Conservation (phyloP, 768 basidiomycete species). For the Kwoniella shandongensis region DNA sequence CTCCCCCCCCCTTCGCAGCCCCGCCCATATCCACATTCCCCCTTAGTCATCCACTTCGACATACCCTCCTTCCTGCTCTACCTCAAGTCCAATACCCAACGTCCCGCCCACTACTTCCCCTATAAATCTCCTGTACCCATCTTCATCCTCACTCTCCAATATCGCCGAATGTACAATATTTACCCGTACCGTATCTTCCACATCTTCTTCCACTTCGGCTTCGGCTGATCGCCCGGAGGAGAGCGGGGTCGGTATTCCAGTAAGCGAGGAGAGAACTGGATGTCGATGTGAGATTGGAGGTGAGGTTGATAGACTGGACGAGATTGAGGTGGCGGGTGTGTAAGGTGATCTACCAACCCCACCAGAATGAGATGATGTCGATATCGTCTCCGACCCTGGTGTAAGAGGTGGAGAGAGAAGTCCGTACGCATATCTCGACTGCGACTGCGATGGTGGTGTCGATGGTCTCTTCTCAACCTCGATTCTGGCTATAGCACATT, state of each 20-base stretch:
- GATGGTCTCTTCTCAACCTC: too few species aligned
- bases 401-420: conserved; percentile 7
- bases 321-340: not conserved
- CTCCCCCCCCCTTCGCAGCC: too few species aligned
- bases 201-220: not conserved
- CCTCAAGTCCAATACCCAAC: conserved; percentile 15
- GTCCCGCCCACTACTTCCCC: conserved; percentile 35
- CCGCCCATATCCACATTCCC: too few species aligned
- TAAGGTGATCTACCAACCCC: too few species aligned
- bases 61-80: conserved; percentile 7
- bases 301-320: not conserved
- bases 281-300: conserved; percentile 1
- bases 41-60: conserved; percentile 10
- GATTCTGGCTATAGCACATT: too few species aligned
- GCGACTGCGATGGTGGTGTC: too few species aligned
- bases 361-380: too few species aligned
- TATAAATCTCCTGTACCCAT: conserved; percentile 44
- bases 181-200: conserved; percentile 15
- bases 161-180: conserved; percentile 43
- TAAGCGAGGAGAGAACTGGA: conserved; percentile 4
- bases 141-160: conserved; percentile 44
- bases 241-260: not conserved
- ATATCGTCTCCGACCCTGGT: not conserved
- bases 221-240: too few species aligned
- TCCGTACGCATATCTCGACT: not conserved